These are phyloP conservation scores for Cornus suecica DNA, from an alignment of 148 eudicot genomes.

Conservation along the genomic window DNA sequence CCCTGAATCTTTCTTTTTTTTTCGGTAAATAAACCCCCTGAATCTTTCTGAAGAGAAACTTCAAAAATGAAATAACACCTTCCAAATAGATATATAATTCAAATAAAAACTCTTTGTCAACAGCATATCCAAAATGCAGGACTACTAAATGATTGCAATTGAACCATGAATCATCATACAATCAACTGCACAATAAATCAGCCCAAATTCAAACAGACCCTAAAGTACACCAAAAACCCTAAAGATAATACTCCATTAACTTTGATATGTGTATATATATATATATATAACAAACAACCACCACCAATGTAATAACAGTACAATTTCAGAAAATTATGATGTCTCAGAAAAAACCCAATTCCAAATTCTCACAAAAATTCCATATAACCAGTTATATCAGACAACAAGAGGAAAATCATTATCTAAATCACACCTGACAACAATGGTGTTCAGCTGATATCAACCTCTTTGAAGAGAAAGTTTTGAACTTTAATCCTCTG, in stretches of 20 bases:
- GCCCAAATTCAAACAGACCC: neutral
- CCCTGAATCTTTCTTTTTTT: neutral
- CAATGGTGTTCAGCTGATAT: constrained; percentile 5
- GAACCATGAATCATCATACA: neutral
- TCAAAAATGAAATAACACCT: too few species aligned
- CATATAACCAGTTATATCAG: neutral
- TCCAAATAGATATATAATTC: neutral
- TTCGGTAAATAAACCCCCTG: too few species aligned
- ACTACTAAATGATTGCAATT: neutral
- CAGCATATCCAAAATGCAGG: neutral
- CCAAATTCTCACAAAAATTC: too few species aligned
- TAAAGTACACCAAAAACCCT: too few species aligned
- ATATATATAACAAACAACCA: too few species aligned
- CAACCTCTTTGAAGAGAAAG: neutral
- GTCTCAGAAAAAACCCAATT: neutral
- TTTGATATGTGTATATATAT: too few species aligned
- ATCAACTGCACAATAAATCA: neutral
- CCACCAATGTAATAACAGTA: neutral
- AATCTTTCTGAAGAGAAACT: too few species aligned
- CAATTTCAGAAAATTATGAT: neutral
- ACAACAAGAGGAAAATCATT: neutral
- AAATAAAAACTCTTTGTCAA: neutral
- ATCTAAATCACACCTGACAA: constrained; percentile 9
- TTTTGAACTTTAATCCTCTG: neutral
- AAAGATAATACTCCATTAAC: too few species aligned